Evolutionary conservation across 164 flowering plant species (phyloP).

Genomic region (Magnolia sinica): DNA sequence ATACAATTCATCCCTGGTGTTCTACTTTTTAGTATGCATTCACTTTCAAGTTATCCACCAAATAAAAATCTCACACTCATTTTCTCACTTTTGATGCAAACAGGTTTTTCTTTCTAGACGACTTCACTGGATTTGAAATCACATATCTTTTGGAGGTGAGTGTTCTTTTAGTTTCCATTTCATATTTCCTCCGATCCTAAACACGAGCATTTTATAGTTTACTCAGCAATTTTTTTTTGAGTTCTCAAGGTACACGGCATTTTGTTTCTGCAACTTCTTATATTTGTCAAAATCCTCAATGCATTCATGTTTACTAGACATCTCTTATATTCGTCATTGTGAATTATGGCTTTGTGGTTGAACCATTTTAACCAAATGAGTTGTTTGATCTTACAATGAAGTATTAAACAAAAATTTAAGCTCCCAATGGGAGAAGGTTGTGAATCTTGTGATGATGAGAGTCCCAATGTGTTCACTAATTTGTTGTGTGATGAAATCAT

Average conservation of each 20-base stretch:
- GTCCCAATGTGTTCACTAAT: too few relatives aligned
- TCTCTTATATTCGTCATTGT: not conserved
- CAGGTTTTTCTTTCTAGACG: conserved; percentile 98
- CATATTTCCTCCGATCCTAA: not conserved
- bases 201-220: not conserved
- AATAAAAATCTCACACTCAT: not conserved
- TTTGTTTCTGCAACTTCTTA: not conserved
- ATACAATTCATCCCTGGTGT: not conserved
- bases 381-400: too few relatives aligned
- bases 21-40: not conserved
- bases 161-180: not conserved
- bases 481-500: too few relatives aligned
- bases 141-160: conserved; percentile 83
- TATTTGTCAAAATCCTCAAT: not conserved
- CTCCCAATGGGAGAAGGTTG: too few relatives aligned
- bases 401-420: too few relatives aligned
- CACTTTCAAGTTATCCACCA: not conserved
- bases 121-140: conserved; percentile 92
- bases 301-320: not conserved
- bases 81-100: conserved; percentile 12
- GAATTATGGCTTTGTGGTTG: too few relatives aligned
- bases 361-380: too few relatives aligned
- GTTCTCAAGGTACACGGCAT: not conserved
- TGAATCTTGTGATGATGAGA: too few relatives aligned
- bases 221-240: not conserved